These are phyloP conservation scores for Cytidiella melzeri DNA, from an alignment of 768 basidiomycete species.

Conservation along the genomic window DNA sequence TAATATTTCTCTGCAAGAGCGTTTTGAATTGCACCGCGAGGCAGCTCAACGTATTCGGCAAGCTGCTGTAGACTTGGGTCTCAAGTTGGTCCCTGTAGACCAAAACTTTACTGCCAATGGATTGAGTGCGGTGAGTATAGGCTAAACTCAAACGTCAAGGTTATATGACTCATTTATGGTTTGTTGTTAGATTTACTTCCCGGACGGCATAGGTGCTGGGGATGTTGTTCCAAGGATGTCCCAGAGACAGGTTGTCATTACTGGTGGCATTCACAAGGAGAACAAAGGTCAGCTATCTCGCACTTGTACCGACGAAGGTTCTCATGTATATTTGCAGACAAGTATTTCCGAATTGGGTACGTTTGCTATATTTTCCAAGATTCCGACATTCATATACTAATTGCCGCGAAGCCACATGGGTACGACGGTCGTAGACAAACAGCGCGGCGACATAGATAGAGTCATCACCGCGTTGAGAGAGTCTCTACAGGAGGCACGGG, in stretches of 20 bases:
- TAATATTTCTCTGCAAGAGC: constrained; percentile 62
- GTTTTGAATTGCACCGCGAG: constrained; percentile 70
- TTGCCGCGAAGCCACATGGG: constrained; percentile 76
- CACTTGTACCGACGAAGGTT: constrained; percentile 1
- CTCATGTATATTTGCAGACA: constrained; percentile 39
- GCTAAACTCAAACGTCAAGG: not conserved
- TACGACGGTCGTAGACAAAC: constrained; percentile 61
- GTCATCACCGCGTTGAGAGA: constrained; percentile 63
- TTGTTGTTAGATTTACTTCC: constrained; percentile 62
- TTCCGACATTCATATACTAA: constrained; percentile 3
- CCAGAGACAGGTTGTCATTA: constrained; percentile 70
- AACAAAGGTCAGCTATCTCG: constrained; percentile 61
- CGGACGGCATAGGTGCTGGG: constrained; percentile 67
- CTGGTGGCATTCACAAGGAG: constrained; percentile 80
- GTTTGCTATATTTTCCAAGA: constrained; percentile 18
- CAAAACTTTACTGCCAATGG: constrained; percentile 76
- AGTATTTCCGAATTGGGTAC: constrained; percentile 88
- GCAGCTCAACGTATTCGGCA: constrained; percentile 65
- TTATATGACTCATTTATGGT: constrained; percentile 1
- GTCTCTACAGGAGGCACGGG: constrained; percentile 36
- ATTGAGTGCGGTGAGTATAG: constrained; percentile 72
- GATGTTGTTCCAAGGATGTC: constrained; percentile 74
- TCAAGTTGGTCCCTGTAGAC: constrained; percentile 64
- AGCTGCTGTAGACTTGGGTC: constrained; percentile 57
- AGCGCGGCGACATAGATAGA: constrained; percentile 71